Percentiles rank a stretch among this genome's conserved stretches.
Conservation (phyloP, 2,329 filamentous ascomycete species). For the Fusarium keratoplasticum region DNA sequence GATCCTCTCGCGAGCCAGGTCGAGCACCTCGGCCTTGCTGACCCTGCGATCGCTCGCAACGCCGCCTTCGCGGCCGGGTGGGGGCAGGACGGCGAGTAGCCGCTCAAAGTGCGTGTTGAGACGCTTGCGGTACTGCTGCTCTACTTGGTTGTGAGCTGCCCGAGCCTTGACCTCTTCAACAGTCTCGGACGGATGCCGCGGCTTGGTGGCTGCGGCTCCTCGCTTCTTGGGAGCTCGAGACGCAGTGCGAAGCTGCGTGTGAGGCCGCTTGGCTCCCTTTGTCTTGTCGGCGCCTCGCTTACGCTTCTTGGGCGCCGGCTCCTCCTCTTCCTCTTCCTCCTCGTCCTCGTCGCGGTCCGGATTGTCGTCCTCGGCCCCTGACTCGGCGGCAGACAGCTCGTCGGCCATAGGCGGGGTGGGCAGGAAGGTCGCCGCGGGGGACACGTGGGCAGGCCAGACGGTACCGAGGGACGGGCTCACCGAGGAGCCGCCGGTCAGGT, state of each 20-base stretch:
- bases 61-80: conserved; percentile 46
- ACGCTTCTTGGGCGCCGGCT: conserved; percentile 26
- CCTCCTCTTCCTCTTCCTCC: conserved; percentile 16
- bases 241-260: conserved; percentile 41
- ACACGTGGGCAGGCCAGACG: conserved; percentile 41
- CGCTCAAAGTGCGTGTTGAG: conserved; percentile 60
- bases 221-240: conserved; percentile 43
- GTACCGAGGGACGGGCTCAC: conserved; percentile 26
- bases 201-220: conserved; percentile 24
- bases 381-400: conserved; percentile 35
- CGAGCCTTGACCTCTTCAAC: conserved; percentile 43
- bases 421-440: conserved; percentile 36
- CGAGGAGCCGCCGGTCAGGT: conserved; percentile 23
- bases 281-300: conserved; percentile 19
- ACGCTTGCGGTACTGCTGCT: conserved; percentile 61
- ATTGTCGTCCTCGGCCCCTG: conserved; percentile 31
- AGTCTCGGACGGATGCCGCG: conserved; percentile 38
- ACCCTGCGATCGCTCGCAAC: conserved; percentile 47
- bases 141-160: conserved; percentile 58
- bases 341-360: conserved; percentile 20
- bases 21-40: conserved; percentile 60
- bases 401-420: conserved; percentile 42
- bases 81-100: conserved; percentile 55
- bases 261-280: conserved; percentile 29
- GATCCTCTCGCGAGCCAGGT: conserved; percentile 58